Conservation (phyloP, 305 asterid genomes). For the Rubia peregrina region DNA sequence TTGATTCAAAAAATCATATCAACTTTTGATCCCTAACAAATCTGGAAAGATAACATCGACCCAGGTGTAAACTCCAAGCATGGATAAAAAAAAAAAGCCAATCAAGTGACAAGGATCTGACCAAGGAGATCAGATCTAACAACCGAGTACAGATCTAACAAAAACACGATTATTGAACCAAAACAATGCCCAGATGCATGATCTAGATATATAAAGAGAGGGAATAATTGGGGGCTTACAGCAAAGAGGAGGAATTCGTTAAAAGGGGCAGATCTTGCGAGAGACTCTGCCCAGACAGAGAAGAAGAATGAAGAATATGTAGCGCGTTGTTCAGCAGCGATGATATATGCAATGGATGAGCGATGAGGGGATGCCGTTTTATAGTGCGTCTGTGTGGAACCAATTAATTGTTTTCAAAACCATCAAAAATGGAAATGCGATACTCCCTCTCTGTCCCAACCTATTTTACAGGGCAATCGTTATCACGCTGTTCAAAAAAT, state of each 20-base stretch:
- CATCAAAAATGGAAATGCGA: background rate
- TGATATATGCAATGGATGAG: background rate
- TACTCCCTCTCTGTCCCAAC: no score
- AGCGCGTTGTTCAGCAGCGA: slow-evolving; percentile 6
- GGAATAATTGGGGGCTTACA: slow-evolving; percentile 12
- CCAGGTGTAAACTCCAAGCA: background rate
- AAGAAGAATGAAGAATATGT: background rate
- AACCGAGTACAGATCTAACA: slow-evolving; percentile 23
- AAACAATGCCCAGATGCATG: background rate
- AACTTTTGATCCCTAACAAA: background rate
- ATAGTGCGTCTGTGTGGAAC: slow-evolving; percentile 1
- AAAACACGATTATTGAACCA: background rate
- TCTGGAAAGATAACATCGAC: background rate
- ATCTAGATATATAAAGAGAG: background rate
- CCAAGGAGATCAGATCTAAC: slow-evolving; percentile 19
- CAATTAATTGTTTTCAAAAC: slow-evolving; percentile 7
- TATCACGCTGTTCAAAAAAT: no score
- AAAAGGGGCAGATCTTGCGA: slow-evolving; percentile 22
- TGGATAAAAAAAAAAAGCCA: background rate
- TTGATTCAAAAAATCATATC: background rate
- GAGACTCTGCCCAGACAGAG: slow-evolving; percentile 28
- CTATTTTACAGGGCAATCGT: no score
- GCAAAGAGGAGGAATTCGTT: background rate
- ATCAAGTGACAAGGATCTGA: background rate
- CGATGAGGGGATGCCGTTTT: background rate